Base-by-base conservation (phyloP, 176 grass and related monocot genomes). In the Chloris gayana region DNA sequence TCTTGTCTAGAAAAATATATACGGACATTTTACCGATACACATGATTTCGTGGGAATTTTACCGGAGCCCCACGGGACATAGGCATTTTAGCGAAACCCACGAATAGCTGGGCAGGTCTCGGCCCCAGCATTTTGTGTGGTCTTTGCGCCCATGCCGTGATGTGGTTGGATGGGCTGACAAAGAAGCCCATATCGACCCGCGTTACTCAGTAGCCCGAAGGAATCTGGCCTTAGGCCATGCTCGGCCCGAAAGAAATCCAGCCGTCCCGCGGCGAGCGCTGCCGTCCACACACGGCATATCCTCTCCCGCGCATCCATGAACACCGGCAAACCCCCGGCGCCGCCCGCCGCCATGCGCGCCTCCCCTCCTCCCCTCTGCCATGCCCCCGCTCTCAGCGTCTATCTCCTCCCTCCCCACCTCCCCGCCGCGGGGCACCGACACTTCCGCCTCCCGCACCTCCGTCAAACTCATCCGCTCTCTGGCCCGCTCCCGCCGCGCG, bases 401-500 rank as follows among this genome's bases (percentile, higher is more conserved):
- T 7, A 6, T 29, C 42, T 60, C 85, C 76, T 19, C 45, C 22
- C 32, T 70, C 38, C 67, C 65, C 60, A 9, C 51, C 80, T 45
- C 60, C 65, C 64, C 26, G 8, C 59, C 2, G 19, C 82, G 24
- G 33, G 57, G 13, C 58, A 37, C 7, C 75, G 73, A 22, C 22
- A n/a, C 83, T 13, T 12, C 72, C 67, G 14, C 33, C 60, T 30
- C 84, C 5, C 65, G 74, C 73, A 84, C 94, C 41, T 85, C 81
- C 77, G 81, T 92, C 76, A 51, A 80, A 50, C 84, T 93, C 53
- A 77, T 98, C 49, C 95, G 92, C 74, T 87, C 92, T 38, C 91
- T 84, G 35, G 90, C 88, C 22, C 92, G 88, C 35, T 83, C 88
- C 70, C 85, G 87, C 83, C 80, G 76, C 33, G 54, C 86, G 22